phyloP scores from a whole-genome alignment of 306 rosid genomes.

The Aeschynomene evenia region DNA sequence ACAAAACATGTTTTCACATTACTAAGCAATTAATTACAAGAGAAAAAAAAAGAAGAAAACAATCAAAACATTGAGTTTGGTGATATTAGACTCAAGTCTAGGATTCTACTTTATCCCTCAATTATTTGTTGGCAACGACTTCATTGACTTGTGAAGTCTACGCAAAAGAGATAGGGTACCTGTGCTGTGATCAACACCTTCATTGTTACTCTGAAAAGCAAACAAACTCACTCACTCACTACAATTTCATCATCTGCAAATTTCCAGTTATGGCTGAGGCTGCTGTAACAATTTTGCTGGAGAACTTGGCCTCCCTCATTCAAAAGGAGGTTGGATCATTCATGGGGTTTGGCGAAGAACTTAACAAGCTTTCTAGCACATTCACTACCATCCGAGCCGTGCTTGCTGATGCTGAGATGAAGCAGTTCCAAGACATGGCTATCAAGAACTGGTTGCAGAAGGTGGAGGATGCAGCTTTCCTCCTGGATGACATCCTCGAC shows the following conservation, averaged over 20 bases:
- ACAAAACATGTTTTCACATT: not conserved
- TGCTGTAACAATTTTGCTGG: conserved; percentile 1
- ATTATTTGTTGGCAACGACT: not conserved
- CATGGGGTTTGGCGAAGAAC: not conserved
- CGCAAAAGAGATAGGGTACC: not conserved
- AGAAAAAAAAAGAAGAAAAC: too few species aligned
- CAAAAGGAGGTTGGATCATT: conserved; percentile 1
- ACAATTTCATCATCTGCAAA: not conserved
- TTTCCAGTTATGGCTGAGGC: conserved; percentile 8
- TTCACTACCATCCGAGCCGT: not conserved
- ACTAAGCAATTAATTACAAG: not conserved
- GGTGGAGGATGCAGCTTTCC: not conserved
- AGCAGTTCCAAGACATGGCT: not conserved
- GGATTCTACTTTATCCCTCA: not conserved
- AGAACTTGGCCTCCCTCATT: not conserved
- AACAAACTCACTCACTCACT: too few species aligned
- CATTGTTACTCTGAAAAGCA: not conserved
- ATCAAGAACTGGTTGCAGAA: not conserved
- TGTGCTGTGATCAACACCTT: not conserved
- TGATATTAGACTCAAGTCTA: not conserved
- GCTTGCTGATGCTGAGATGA: not conserved
- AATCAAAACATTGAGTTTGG: not conserved
- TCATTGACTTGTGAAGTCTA: not conserved
- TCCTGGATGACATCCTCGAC: not conserved
- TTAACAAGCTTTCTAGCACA: not conserved